Base-by-base conservation (phyloP, 768 basidiomycete genomes). In the Russula earlei region DNA sequence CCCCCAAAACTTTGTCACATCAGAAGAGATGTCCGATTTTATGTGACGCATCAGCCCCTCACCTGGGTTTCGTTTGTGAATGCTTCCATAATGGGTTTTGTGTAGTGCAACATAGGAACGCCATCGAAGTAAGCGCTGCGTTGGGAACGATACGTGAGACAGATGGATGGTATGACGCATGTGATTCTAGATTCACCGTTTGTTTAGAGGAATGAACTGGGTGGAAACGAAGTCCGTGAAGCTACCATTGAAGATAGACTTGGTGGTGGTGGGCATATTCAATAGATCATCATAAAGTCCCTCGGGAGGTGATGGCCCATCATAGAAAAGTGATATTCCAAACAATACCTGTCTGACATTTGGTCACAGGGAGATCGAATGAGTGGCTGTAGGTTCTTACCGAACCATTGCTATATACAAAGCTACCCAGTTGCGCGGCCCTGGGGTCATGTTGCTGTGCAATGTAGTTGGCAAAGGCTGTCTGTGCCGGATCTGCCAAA, bases 1-100 rank as follows among this genome's bases (percentile, higher is more conserved):
- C 17, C 79, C 76, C 76, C 75, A 79, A 64, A 75, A 75, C 77
- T 82, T n/a, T n/a, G n/a, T n/a, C n/a, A n/a, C n/a, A n/a, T n/a
- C n/a, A n/a, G n/a, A n/a, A n/a, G n/a, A n/a, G n/a, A n/a, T n/a
- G n/a, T n/a, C n/a, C n/a, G n/a, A n/a, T n/a, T n/a, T n/a, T n/a
- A n/a, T n/a, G n/a, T 15, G 19, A 6, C 27, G 5, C 15, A 22
- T 22, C 29, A n/a, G 1, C 31, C 2, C 3, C 56, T 40, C 45
- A 47, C 56, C 37, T 40, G 34, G 24, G 44, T 47, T 24, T 57
- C 50, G n/a, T 57, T 57, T n/a, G 29, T 19, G 25, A 47, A 34
- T 14, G 56, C 50, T n/a, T 34, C 46, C 12, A 57, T 10, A 6
- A 57, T 41, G 6, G 44, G 22, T n/a, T 20, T 38, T 7, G 56